Evolutionary conservation across 2,329 filamentous ascomycete species (phyloP), one percentile per base, ranked within the genome.

Genomic region (Daldinia sp.): DNA sequence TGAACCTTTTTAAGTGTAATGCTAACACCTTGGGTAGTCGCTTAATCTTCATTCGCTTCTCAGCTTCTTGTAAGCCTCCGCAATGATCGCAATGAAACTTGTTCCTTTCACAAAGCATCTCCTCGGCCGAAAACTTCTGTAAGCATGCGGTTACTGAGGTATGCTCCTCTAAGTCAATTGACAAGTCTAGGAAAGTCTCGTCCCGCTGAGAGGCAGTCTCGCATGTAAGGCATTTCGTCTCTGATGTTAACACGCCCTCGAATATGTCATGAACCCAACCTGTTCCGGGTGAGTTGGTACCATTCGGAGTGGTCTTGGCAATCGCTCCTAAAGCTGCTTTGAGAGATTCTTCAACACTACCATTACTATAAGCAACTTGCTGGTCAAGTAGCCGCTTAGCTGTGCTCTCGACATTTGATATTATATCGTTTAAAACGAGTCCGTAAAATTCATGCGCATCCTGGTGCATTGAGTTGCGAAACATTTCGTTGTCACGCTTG

Each of bases 31-130:
- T 93, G 3, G 95, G 95, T 73, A 98, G 80, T 54, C 92, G 87
- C 81, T 99, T 98, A 71, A 99, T 94, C 82, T 98, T 99, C 95
- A 99, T 99, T 67, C 95, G 87, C 82, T 98, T 99, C 77, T 99
- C 95, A 0, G 95, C 95, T 79, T 99, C 95, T 77, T 99, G 95
- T 57, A 99, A 81, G 2, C 95, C 95, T 54, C 95, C 95, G 71
- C 95, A 99, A 71, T 94, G 94, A 76, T 99, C 95, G 79, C 95
- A 99, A 75, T 99, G 94, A 70, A 99, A 99, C 75, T 99, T 99
- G 81, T 99, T 98, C 63, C 94, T 87, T 79, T 99, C 95, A 74
- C 95, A 98, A 60, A 99, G 85, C 93, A 98, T 97, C 77, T 99
- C 95, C 73, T 98, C 95, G 45, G 95, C 93, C 0, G 95, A 99